A percentile compares a stretch with the other conserved stretches of the same genome.
phyloP scores from a whole-genome alignment of 2,329 filamentous ascomycete genomes.

The Talaromyces sp. region DNA sequence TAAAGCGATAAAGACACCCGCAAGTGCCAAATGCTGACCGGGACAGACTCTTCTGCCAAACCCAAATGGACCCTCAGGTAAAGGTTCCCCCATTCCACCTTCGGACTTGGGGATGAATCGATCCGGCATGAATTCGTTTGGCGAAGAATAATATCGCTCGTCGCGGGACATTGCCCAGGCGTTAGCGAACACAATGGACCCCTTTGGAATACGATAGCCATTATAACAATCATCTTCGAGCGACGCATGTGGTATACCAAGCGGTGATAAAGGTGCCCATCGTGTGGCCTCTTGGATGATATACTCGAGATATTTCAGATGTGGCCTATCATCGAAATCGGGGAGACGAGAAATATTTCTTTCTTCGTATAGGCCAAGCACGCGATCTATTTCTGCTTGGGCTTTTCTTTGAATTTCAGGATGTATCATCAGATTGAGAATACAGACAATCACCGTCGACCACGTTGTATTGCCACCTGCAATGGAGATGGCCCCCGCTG shows the following conservation, averaged over 20 bases:
- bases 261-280: constrained; percentile 1
- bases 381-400: background rate
- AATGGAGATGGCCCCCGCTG: background rate
- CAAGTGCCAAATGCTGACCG: constrained; percentile 1
- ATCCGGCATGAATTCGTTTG: background rate
- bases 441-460: constrained; percentile 3
- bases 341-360: background rate
- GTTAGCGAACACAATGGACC: constrained; percentile 1
- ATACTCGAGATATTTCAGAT: background rate
- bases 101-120: background rate
- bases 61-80: constrained; percentile 4
- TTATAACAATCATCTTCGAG: background rate
- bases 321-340: background rate
- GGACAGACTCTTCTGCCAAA: constrained; percentile 4
- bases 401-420: background rate
- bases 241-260: constrained; percentile 1
- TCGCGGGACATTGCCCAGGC: constrained; percentile 4
- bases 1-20: background rate
- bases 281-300: constrained; percentile 3
- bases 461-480: constrained; percentile 1
- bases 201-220: background rate
- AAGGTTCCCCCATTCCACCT: background rate
- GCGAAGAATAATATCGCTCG: constrained; percentile 2
- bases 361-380: background rate
- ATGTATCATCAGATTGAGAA: background rate